These are phyloP conservation scores for Cyclanthera cordifolia DNA, from an alignment of 306 rosid species.

Conservation along the genomic window DNA sequence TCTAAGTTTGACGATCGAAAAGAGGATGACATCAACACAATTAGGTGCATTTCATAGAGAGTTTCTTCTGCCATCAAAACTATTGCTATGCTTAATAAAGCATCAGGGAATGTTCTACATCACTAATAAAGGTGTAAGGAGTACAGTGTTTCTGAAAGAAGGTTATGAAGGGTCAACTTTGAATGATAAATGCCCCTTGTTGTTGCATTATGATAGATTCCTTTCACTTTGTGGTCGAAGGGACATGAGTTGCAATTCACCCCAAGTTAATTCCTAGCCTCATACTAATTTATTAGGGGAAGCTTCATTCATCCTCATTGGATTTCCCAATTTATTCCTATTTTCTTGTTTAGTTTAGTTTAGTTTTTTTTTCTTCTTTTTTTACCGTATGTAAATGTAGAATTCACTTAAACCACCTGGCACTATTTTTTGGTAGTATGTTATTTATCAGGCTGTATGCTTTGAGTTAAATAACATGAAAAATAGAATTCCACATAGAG, in stretches of 20 bases:
- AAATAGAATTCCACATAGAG: too few relatives aligned
- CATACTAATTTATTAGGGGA: background rate
- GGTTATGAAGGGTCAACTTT: conserved; percentile 47
- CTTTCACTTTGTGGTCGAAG: conserved; percentile 46
- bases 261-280: background rate
- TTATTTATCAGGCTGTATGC: too few relatives aligned
- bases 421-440: too few relatives aligned
- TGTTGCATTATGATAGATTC: conserved; percentile 35
- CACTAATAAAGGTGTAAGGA: conserved; percentile 77
- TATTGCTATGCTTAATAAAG: conserved; percentile 60
- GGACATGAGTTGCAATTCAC: conserved; percentile 21
- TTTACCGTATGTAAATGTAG: too few relatives aligned
- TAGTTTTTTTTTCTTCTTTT: too few relatives aligned
- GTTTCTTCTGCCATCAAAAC: conserved; percentile 59
- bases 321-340: too few relatives aligned
- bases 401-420: too few relatives aligned
- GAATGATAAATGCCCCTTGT: conserved; percentile 44
- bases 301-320: too few relatives aligned
- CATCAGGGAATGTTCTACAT: conserved; percentile 83
- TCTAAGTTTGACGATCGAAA: conserved; percentile 68
- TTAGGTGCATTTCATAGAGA: conserved; percentile 62
- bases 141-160: conserved; percentile 62
- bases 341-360: too few relatives aligned
- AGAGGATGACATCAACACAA: conserved; percentile 69
- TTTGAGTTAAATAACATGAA: too few relatives aligned